phyloP scores from a whole-genome alignment of 495 filamentous ascomycete genomes.

The Neurospora intermedia region DNA sequence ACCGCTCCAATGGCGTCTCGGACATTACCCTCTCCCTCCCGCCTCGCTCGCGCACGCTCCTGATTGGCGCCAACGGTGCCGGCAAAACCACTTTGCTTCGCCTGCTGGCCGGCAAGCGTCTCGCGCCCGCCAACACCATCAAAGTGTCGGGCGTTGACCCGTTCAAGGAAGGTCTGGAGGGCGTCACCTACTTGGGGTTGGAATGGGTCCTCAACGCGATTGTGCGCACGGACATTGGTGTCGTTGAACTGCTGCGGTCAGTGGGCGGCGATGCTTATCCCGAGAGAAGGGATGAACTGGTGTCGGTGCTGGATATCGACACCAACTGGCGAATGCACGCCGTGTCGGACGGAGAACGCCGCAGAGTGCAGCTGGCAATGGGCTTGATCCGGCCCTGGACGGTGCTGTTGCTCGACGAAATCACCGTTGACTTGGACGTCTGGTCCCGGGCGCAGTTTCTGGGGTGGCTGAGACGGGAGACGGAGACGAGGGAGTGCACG shows the following conservation, averaged over 20 bases:
- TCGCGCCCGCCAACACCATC: slow-evolving; percentile 66
- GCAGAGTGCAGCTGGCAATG: slow-evolving; percentile 93
- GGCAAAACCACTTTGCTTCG: slow-evolving; percentile 94
- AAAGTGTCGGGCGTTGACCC: slow-evolving; percentile 74
- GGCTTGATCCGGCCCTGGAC: slow-evolving; percentile 88
- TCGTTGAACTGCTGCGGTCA: slow-evolving; percentile 65
- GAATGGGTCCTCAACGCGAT: slow-evolving; percentile 99
- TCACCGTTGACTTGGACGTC: slow-evolving; percentile 93
- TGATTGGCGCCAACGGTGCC: slow-evolving; percentile 96
- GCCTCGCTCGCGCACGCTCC: slow-evolving; percentile 70
- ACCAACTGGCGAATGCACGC: slow-evolving; percentile 88
- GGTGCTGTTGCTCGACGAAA: slow-evolving; percentile 86
- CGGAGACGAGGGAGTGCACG: slow-evolving; percentile 67
- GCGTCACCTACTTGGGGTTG: slow-evolving; percentile 90
- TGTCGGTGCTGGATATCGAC: slow-evolving; percentile 86
- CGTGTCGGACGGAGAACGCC: slow-evolving; percentile 77
- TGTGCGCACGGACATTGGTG: slow-evolving; percentile 88
- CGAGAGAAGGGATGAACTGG: slow-evolving; percentile 72
- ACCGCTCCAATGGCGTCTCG: slow-evolving; percentile 61
- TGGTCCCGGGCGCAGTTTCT: slow-evolving; percentile 76
- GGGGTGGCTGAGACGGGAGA: slow-evolving; percentile 77
- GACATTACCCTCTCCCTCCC: slow-evolving; percentile 67
- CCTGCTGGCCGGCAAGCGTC: slow-evolving; percentile 77
- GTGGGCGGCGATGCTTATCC: slow-evolving; percentile 77
- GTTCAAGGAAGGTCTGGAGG: slow-evolving; percentile 77